Evolutionary conservation across 768 basidiomycete genomes (phyloP).

Genomic region (Hemileccinum impolitum): DNA sequence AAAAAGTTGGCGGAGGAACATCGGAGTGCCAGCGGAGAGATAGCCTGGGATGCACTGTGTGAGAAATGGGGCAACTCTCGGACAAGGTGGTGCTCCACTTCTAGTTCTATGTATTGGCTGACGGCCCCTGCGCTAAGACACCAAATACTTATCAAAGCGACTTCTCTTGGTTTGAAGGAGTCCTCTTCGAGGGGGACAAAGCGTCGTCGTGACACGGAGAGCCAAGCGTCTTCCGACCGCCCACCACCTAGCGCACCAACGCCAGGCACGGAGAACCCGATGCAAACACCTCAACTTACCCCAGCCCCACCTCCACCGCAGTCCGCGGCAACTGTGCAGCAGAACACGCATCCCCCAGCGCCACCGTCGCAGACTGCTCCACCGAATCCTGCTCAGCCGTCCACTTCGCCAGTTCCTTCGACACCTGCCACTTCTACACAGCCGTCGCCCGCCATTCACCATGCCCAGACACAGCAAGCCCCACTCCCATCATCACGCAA

Average conservation of each 20-base stretch:
- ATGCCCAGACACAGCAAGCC: conserved; percentile 29
- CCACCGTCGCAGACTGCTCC: conserved; percentile 30
- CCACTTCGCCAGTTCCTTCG: conserved; percentile 34
- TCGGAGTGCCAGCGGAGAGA: conserved; percentile 43
- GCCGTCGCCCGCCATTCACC: conserved; percentile 34
- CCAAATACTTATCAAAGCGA: conserved; percentile 81
- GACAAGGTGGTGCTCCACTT: conserved; percentile 50
- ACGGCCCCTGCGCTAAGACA: conserved; percentile 44
- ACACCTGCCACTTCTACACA: conserved; percentile 32
- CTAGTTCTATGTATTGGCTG: background rate
- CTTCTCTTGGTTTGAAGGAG: conserved; percentile 72
- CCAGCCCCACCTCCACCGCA: conserved; percentile 28
- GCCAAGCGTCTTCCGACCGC: conserved; percentile 26
- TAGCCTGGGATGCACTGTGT: conserved; percentile 80
- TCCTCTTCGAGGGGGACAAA: conserved; percentile 64
- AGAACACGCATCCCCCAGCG: conserved; percentile 30
- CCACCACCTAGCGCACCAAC: conserved; percentile 20
- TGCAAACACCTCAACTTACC: conserved; percentile 12
- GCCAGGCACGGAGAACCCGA: conserved; percentile 17
- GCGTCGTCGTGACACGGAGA: conserved; percentile 49
- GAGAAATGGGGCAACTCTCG: conserved; percentile 70
- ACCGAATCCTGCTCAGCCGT: conserved; percentile 24
- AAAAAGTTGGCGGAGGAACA: conserved; percentile 69
- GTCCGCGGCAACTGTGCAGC: conserved; percentile 15
- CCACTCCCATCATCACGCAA: conserved; percentile 20